Conservation (phyloP, 495 filamentous ascomycete species). For the Cercophora samala region DNA sequence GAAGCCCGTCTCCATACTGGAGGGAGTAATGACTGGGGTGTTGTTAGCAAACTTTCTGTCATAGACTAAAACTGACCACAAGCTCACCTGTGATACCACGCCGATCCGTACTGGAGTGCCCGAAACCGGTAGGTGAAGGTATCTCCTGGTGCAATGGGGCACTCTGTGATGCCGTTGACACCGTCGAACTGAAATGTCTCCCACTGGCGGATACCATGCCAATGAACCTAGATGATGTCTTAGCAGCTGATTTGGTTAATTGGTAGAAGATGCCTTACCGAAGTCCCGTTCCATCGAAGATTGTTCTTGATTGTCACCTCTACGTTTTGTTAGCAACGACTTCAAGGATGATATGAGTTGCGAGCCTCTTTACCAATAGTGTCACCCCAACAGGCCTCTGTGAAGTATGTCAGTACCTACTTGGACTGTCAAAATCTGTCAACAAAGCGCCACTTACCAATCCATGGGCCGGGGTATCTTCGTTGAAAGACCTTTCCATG, state of each 20-base stretch:
- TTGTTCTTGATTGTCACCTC: constrained; percentile 51
- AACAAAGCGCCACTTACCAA: constrained; percentile 12
- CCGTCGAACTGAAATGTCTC: constrained; percentile 43
- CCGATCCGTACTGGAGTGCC: constrained; percentile 53
- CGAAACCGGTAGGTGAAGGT: constrained; percentile 51
- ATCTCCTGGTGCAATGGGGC: constrained; percentile 48
- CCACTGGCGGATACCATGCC: constrained; percentile 36
- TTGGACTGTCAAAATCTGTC: neutral
- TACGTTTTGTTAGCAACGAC: neutral
- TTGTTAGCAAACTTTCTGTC: neutral
- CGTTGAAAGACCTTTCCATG: constrained; percentile 21
- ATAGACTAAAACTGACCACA: too few relatives aligned
- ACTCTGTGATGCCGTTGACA: constrained; percentile 45
- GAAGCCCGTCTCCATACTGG: constrained; percentile 49
- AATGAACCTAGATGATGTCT: constrained; percentile 28
- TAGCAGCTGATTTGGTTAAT: neutral
- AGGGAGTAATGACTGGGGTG: constrained; percentile 45
- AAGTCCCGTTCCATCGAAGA: constrained; percentile 34
- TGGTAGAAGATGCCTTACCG: neutral
- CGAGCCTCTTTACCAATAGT: constrained; percentile 25
- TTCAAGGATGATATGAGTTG: neutral
- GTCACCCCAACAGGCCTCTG: constrained; percentile 59
- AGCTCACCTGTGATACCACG: constrained; percentile 49
- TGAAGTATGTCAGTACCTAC: constrained; percentile 13
- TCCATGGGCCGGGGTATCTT: constrained; percentile 17